Conservation (phyloP, 306 rosid genomes). For the Cucumis sativus region Cucumber_9930_V3 NC_026657.2:24696001-24696500, state of each 20-base stretch:
- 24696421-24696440: slow-evolving; percentile 69
- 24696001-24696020: neutral
- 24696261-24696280: neutral
- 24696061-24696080: neutral
- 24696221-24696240: neutral
- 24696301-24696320: slow-evolving; percentile 88
- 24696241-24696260: neutral
- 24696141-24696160: neutral
- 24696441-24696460: slow-evolving; percentile 86
- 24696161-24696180: neutral
- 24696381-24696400: slow-evolving; percentile 65
- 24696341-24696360: slow-evolving; percentile 68
- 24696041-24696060: neutral
- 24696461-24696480: slow-evolving; percentile 56
- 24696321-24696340: slow-evolving; percentile 41
- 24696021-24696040: neutral
- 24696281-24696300: slow-evolving; percentile 25
- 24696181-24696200: neutral
- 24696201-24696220: neutral
- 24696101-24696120: too few relatives aligned
- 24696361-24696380: slow-evolving; percentile 89
- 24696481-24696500: slow-evolving; percentile 37
- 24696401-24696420: slow-evolving; percentile 88
- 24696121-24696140: too few relatives aligned
- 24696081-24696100: neutral